Evolutionary conservation across 352 stramenopile species (phyloP).

Genomic region (Pythium volutum): DNA sequence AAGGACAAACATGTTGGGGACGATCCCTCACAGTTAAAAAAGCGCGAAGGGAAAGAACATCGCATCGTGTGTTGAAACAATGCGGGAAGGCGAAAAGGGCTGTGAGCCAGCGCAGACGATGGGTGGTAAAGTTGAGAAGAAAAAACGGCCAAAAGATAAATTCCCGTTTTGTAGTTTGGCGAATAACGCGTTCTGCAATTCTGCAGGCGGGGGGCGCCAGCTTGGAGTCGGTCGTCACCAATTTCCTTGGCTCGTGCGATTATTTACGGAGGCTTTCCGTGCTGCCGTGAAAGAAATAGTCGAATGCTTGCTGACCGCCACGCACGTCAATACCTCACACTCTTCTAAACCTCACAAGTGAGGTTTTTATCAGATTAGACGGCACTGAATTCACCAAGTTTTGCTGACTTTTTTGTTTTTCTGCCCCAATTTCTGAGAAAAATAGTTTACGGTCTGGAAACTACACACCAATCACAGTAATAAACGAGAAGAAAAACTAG

Average conservation of each 20-base stretch:
- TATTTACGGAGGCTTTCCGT: neutral
- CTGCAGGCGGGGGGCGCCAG: neutral
- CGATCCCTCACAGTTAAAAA: no score
- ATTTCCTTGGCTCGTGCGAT: neutral
- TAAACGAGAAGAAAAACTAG: neutral
- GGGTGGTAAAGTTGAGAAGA: no score
- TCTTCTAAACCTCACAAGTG: conserved; percentile 2
- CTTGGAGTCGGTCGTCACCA: neutral
- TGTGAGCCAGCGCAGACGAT: no score
- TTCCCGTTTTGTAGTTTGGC: no score
- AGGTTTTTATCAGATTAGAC: conserved; percentile 17
- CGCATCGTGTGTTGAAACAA: no score
- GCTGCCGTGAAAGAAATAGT: neutral
- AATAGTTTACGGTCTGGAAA: conserved; percentile 3
- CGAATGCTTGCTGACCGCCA: conserved; percentile 1
- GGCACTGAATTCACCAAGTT: conserved; percentile 21
- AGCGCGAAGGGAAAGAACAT: no score
- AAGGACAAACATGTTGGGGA: no score
- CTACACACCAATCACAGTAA: neutral
- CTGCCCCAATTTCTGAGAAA: neutral
- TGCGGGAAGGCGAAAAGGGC: no score
- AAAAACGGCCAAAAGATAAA: no score
- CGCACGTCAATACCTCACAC: neutral
- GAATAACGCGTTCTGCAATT: neutral
- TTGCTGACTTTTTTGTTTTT: conserved; percentile 14